Evolutionary conservation across 1,139 yeast species (phyloP).

Genomic region (Geotrichum klebahnii): DNA sequence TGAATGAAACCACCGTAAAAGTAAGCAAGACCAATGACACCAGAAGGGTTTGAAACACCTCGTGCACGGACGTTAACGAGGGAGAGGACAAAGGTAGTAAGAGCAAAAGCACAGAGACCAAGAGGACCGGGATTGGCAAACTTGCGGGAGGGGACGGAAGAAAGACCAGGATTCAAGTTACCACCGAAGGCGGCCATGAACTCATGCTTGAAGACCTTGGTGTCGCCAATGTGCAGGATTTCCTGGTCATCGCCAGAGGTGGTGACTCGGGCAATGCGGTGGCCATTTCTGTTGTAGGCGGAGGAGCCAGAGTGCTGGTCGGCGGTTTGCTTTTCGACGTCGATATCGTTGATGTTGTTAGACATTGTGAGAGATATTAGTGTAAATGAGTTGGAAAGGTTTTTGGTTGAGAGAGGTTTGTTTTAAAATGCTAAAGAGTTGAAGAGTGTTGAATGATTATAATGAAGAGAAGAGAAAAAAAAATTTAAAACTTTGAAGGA

Average conservation of each 20-base stretch:
- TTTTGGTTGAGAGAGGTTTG: too few species aligned
- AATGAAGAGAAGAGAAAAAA: too few species aligned
- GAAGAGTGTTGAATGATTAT: too few species aligned
- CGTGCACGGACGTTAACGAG: slow-evolving; percentile 61
- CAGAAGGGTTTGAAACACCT: slow-evolving; percentile 50
- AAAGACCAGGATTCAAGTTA: slow-evolving; percentile 58
- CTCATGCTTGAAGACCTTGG: slow-evolving; percentile 60
- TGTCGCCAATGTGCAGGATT: slow-evolving; percentile 67
- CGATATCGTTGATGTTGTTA: slow-evolving; percentile 5
- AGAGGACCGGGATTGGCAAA: slow-evolving; percentile 88
- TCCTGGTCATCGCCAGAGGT: slow-evolving; percentile 48
- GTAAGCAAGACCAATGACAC: slow-evolving; percentile 69
- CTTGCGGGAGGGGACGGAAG: slow-evolving; percentile 62
- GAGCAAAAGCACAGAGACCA: slow-evolving; percentile 78
- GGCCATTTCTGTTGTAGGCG: slow-evolving; percentile 14
- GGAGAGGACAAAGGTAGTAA: slow-evolving; percentile 77
- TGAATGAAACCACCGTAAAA: slow-evolving; percentile 87
- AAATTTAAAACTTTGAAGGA: too few species aligned
- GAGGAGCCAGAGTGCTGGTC: slow-evolving; percentile 20
- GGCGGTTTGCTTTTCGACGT: slow-evolving; percentile 17
- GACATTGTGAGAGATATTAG: neutral
- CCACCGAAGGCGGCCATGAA: slow-evolving; percentile 72
- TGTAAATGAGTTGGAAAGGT: too few species aligned
- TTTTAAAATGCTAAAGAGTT: too few species aligned
- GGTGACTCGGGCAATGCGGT: slow-evolving; percentile 31